Base-by-base conservation (phyloP, 202 grass and related monocot species). In the Hordeum pubiflorum region DNA sequence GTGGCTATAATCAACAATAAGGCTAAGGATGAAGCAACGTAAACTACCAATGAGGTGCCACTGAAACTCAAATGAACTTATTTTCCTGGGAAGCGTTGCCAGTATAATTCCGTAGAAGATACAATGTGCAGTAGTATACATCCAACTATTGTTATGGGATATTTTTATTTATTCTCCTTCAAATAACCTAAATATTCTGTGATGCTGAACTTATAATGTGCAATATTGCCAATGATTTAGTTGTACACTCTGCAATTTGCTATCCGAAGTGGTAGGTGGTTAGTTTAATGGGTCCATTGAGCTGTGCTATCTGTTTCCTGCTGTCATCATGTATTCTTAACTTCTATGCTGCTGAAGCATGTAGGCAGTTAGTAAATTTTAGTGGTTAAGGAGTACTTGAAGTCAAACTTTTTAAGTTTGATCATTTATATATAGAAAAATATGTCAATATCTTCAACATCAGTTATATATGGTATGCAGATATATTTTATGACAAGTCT, bases 61-160 rank as follows among this genome's bases (percentile, higher is more conserved):
- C 10, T 48, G 34, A 13, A 33, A 48, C 13, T 50, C 15, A 29
- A 44, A 37, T 74, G 72, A 66, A 81, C 62, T 40, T 46, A 74
- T 54, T 24, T 33, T 34, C 76, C 81, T 46, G 50, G 61, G 65
- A 80, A 82, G 55, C 39, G 74, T 57, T 63, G 59, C 27, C 26
- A 75, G 27, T 32, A 67, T 23, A 37, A 50, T 40, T 18, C 6
- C 15, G 1, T 80, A 39, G 40, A 64, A 65, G 43, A 61, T n/a
- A 60, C 18, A 32, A 37, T 84, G 46, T 61, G 63, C 20, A 34
- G 24, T 58, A 84, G 40, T 55, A 73, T 61, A 89, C 79, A 79
- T 76, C 5, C 10, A 71, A 70, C 29, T 11, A 26, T 60, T 66
- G 69, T 79, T 54, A 58, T 63, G 5, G 32, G 50, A 44, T 55